Percentiles rank a stretch among this genome's conserved stretches.
phyloP scores from a whole-genome alignment of 2,329 filamentous ascomycete species.

The Fusarium tuaranense region DNA sequence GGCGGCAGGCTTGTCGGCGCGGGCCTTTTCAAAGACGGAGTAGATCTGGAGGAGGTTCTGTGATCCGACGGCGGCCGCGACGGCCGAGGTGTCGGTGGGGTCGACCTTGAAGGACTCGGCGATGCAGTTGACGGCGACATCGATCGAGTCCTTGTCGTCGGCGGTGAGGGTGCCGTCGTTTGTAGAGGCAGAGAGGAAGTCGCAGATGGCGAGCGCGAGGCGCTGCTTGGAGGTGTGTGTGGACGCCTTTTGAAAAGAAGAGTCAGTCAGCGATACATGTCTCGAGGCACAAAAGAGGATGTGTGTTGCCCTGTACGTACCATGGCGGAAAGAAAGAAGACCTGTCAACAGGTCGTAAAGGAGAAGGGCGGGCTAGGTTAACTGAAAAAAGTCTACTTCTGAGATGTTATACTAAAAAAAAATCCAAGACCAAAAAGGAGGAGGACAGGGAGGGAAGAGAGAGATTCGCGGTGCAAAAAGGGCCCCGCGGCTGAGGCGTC shows the following conservation, averaged over 20 bases:
- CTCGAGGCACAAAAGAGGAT: not conserved
- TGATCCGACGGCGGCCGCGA: conserved; percentile 82
- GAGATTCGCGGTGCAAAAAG: conserved; percentile 28
- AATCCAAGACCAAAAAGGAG: not conserved
- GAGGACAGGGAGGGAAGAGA: conserved; percentile 2
- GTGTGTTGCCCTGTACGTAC: not conserved
- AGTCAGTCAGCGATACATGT: conserved; percentile 20
- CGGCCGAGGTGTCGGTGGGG: conserved; percentile 77
- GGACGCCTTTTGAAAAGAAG: conserved; percentile 39
- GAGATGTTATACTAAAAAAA: not conserved
- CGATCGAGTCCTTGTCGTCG: conserved; percentile 93
- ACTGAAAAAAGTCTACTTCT: not conserved
- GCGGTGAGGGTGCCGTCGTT: conserved; percentile 88
- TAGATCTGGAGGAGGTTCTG: conserved; percentile 94
- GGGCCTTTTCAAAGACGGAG: conserved; percentile 93
- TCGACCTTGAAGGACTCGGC: conserved; percentile 96
- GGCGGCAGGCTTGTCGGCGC: conserved; percentile 57
- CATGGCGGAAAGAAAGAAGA: conserved; percentile 16
- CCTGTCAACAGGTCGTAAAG: conserved; percentile 16
- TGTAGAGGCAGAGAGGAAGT: conserved; percentile 88
- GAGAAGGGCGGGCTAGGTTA: not conserved
- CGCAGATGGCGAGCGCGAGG: conserved; percentile 95
- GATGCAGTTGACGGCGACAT: conserved; percentile 95
- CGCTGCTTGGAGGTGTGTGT: conserved; percentile 75
- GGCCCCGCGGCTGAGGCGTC: conserved; percentile 38